Percentiles rank a stretch among this genome's conserved stretches.
Evolutionary conservation across 805 yeast genomes (phyloP).

Genomic region (Pichia ethanolica): DNA sequence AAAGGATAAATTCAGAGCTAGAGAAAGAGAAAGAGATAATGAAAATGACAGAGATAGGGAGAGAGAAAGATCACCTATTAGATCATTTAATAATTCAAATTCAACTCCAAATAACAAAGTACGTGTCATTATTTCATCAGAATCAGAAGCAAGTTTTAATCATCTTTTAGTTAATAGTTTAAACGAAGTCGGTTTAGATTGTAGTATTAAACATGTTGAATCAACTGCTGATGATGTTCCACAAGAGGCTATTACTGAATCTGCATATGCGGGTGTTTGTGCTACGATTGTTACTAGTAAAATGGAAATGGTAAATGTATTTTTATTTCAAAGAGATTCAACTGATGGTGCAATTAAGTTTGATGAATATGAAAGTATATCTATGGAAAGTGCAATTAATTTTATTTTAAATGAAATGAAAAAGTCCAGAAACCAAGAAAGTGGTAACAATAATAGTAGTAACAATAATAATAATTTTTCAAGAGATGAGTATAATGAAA

Average conservation of each 20-base stretch:
- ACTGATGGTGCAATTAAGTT: constrained; percentile 66
- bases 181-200: constrained; percentile 30
- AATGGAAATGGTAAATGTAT: constrained; percentile 54
- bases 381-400: constrained; percentile 57
- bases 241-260: constrained; percentile 53
- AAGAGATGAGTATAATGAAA: neutral
- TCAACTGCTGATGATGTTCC: constrained; percentile 27
- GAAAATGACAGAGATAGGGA: constrained; percentile 16
- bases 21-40: constrained; percentile 18
- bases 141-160: constrained; percentile 30
- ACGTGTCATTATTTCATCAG: constrained; percentile 34
- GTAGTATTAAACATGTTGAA: constrained; percentile 21
- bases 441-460: neutral
- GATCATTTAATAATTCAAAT: neutral
- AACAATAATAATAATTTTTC: neutral
- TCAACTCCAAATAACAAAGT: constrained; percentile 29
- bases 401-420: constrained; percentile 38
- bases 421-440: constrained; percentile 11
- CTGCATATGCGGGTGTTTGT: constrained; percentile 71
- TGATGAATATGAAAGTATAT: constrained; percentile 74
- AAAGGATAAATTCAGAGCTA: neutral
- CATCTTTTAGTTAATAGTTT: constrained; percentile 33
- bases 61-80: neutral
- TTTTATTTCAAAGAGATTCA: constrained; percentile 58
- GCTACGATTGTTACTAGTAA: constrained; percentile 57